Base-by-base conservation (phyloP, 495 filamentous ascomycete genomes). In the Parachaetomium inaequale region DNA sequence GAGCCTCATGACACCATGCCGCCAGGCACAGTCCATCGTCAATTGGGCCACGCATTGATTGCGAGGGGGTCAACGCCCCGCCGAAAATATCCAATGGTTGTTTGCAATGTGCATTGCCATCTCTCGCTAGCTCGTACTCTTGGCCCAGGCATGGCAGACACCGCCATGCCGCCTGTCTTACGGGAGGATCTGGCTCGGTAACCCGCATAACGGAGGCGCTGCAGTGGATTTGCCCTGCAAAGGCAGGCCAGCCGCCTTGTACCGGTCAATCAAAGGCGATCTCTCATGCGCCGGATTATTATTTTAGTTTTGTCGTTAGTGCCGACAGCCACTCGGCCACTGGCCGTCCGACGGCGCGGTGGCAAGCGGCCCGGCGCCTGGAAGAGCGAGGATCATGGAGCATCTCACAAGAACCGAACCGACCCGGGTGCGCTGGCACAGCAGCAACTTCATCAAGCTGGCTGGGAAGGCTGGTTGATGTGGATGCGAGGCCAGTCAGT, bases 21-120 rank as follows among this genome's bases (percentile, higher is more conserved):
- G 23, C 31, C 28, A 38, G 17, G 28, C 21, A 17, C 36, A 43
- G 28, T 1, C 38, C 40, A 40, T 3, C 26, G 28, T 62, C 51
- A 3, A 55, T 62, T 62, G 50, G 59, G 19, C n/a, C 38, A 36
- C 14, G n/a, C 58, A n/a, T 31, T 23, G 28, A 54, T 61, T 61
- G 25, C 58, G 26, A 55, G 49, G 49, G 38, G 36, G 8, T n/a
- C 38, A 26, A 10, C 19, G 23, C 2, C 10, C 25, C n/a, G 12
- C 12, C 7, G 32, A 10, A 15, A 15, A 51, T 7, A 26, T 11
- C 46, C 57, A 51, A 51, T 59, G 45, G 10, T 21, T 2, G 53
- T 19, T 34, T 42, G n/a, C n/a, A n/a, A n/a, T n/a, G n/a, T 29
- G 54, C 36, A 45, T 12, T 43, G 7, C 6, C 0, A 32, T 52